Evolutionary conservation across 345 rosid genomes (phyloP), one percentile per base, ranked within the genome.

Genomic region (Citrus cavaleriei): DNA sequence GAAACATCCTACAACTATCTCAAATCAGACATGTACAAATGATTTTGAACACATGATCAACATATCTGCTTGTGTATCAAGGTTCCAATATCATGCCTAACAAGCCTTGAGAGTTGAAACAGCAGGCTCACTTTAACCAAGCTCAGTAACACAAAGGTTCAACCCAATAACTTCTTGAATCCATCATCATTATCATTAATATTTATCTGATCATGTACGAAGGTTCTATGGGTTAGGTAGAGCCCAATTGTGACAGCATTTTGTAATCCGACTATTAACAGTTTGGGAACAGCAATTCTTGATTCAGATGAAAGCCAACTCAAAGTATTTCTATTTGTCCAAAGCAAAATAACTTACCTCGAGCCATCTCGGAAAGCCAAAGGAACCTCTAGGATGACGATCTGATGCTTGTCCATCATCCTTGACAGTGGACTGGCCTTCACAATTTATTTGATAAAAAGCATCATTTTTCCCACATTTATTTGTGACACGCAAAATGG

Each of bases 351-450:
- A 68, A 77, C 88, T 77, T 68, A 93, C 97, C 91, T 93, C 87
- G 2, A 93, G 90, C 97, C 97, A 93, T 37, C 81, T 87, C n/a
- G 97, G 97, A 85, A 93, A 86, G 69, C 91, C 93, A 59, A 81
- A 82, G 74, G 86, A 85, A 64, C 90, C 95, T 85, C 95, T 86
- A 55, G 97, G 86, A 75, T 54, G 89, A 67, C 81, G 90, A 69
- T 88, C 83, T 13, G 82, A 75, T 38, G 85, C 87, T 57, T 88
- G 88, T 55, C 90, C 89, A 13, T 91, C 92, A 8, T 86, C 93
- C 76, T 84, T 89, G 28, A 91, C 61, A 24, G 81, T 79, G 57
- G 91, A 87, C 76, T 86, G 91, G 22, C 92, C 95, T 85, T 89
- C 91, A 84, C 93, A 93, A 37, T 80, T 79, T 74, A 93, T 85